These are phyloP conservation scores for Termitomyces sp. DNA, from an alignment of 768 basidiomycete species.

Conservation along the genomic window DNA sequence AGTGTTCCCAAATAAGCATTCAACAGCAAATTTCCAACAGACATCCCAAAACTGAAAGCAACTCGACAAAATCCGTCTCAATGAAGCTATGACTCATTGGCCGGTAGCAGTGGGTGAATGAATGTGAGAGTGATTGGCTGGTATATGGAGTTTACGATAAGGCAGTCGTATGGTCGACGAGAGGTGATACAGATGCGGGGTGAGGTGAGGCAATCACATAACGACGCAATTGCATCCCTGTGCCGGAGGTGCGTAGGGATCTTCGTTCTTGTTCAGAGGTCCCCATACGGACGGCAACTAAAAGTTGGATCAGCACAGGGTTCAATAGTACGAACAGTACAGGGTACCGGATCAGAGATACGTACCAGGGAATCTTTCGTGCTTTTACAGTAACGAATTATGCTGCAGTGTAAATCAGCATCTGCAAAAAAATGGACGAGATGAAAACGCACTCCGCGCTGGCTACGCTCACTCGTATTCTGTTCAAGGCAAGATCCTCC, in stretches of 20 bases:
- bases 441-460: slow-evolving; percentile 65
- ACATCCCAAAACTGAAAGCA: slow-evolving; percentile 3
- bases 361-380: slow-evolving; percentile 87
- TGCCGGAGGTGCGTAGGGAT: slow-evolving; percentile 86
- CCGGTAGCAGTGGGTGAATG: slow-evolving; percentile 14
- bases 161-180: not conserved
- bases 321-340: slow-evolving; percentile 4
- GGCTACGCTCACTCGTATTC: slow-evolving; percentile 90
- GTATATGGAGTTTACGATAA: slow-evolving; percentile 19
- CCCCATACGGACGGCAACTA: slow-evolving; percentile 96
- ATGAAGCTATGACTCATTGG: slow-evolving; percentile 9
- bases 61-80: not conserved
- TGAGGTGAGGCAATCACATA: slow-evolving; percentile 45
- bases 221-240: slow-evolving; percentile 68
- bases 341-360: slow-evolving; percentile 15
- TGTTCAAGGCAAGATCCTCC: slow-evolving; percentile 87
- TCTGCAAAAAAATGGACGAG: not conserved
- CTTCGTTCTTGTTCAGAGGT: slow-evolving; percentile 81
- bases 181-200: not conserved
- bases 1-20: not conserved
- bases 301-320: slow-evolving; percentile 6
- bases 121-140: slow-evolving; percentile 17
- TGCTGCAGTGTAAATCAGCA: slow-evolving; percentile 37
- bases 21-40: not conserved
- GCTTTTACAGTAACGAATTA: slow-evolving; percentile 92